phyloP scores from a whole-genome alignment of 768 basidiomycete species.

The Lentinula guzmanii region DNA sequence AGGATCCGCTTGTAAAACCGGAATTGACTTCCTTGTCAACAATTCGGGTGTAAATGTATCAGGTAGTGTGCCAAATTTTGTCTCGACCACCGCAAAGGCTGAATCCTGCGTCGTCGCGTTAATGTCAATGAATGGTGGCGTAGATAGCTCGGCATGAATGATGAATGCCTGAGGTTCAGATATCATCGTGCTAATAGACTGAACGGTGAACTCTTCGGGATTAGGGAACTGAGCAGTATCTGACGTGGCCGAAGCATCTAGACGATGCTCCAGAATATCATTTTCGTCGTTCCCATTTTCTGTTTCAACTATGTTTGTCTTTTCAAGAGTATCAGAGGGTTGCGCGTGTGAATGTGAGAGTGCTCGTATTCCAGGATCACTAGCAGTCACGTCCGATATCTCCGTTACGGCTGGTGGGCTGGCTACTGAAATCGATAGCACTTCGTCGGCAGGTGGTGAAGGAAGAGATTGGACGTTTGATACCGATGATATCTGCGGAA shows the following conservation, averaged over 20 bases:
- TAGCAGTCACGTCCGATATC: neutral
- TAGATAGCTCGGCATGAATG: neutral
- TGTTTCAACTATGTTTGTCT: neutral
- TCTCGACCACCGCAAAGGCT: neutral
- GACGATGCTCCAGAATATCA: neutral
- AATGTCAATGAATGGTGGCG: neutral
- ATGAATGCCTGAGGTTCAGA: neutral
- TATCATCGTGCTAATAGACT: neutral
- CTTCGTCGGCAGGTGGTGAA: neutral
- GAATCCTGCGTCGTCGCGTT: neutral
- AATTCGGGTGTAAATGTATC: slow-evolving; percentile 10
- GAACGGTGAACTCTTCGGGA: neutral
- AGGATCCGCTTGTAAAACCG: slow-evolving; percentile 32
- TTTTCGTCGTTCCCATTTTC: neutral
- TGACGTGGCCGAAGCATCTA: neutral
- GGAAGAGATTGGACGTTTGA: neutral
- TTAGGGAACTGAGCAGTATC: neutral
- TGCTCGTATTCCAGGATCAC: neutral
- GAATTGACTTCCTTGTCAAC: slow-evolving; percentile 18
- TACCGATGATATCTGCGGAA: neutral
- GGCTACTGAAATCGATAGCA: neutral
- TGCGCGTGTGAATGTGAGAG: neutral
- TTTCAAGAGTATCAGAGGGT: neutral
- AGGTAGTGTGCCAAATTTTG: neutral
- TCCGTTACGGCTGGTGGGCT: neutral